Conservation (phyloP, 192 early-diverging fungal species). For the Entrophospora sp. region DNA sequence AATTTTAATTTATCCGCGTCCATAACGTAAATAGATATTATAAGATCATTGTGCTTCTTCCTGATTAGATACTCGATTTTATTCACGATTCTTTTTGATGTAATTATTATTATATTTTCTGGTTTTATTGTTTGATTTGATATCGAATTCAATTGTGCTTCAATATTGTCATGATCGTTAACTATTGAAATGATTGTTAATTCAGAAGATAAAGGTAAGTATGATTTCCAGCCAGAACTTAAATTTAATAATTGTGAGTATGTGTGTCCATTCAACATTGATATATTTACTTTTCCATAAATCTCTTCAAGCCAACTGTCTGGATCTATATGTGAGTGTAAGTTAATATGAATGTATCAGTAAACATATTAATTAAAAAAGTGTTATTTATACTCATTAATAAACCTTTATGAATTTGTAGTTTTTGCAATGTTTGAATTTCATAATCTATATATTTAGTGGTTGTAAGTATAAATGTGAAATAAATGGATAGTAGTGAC, state of each 20-base stretch:
- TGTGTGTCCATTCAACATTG: neutral
- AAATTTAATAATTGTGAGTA: neutral
- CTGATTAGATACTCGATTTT: neutral
- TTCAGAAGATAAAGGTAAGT: slow-evolving; percentile 22
- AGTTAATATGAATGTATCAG: too few species aligned
- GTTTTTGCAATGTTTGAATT: too few species aligned
- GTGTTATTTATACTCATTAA: too few species aligned
- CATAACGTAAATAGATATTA: slow-evolving; percentile 9
- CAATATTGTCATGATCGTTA: slow-evolving; percentile 21
- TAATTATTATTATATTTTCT: slow-evolving; percentile 29
- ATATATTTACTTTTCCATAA: too few species aligned
- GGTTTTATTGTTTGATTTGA: slow-evolving; percentile 30
- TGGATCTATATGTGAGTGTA: too few species aligned
- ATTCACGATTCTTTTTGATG: neutral
- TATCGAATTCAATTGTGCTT: slow-evolving; percentile 30
- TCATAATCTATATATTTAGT: too few species aligned
- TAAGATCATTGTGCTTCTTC: neutral
- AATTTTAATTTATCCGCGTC: slow-evolving; percentile 12
- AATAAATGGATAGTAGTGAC: too few species aligned
- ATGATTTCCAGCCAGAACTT: neutral
- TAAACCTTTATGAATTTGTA: too few species aligned
- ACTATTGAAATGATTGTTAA: slow-evolving; percentile 34
- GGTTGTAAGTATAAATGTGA: too few species aligned
- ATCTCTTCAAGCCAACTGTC: too few species aligned
- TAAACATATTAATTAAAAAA: too few species aligned